These are phyloP conservation scores for Lentinus brumalis DNA, from an alignment of 768 basidiomycete genomes.

Conservation along the genomic window DNA sequence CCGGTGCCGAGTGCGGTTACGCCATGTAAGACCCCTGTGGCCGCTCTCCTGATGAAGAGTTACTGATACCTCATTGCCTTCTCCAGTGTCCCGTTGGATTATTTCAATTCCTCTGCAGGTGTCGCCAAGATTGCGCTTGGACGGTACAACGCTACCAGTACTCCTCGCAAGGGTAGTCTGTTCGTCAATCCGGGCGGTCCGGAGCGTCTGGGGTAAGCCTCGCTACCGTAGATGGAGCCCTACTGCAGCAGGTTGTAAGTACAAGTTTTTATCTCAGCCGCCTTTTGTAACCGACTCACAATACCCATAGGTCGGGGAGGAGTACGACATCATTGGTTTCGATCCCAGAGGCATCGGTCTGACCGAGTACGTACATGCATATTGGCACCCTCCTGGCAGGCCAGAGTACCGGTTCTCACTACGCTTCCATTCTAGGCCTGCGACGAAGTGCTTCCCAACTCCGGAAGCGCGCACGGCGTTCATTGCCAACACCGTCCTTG, in stretches of 20 bases:
- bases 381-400: no score
- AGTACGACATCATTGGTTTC: slow-evolving; percentile 32
- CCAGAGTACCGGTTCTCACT: no score
- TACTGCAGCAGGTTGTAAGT: slow-evolving; percentile 21
- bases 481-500: slow-evolving; percentile 28
- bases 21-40: slow-evolving; percentile 15
- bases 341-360: slow-evolving; percentile 36
- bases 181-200: slow-evolving; percentile 36
- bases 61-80: not conserved
- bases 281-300: not conserved
- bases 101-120: slow-evolving; percentile 31
- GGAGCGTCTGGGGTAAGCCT: slow-evolving; percentile 26
- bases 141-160: slow-evolving; percentile 30
- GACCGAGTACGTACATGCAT: slow-evolving; percentile 25
- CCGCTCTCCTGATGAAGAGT: not conserved
- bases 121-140: slow-evolving; percentile 33
- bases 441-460: slow-evolving; percentile 28
- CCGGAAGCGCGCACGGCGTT: slow-evolving; percentile 27
- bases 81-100: slow-evolving; percentile 35
- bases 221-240: slow-evolving; percentile 8
- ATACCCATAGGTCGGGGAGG: slow-evolving; percentile 22
- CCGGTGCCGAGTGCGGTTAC: slow-evolving; percentile 26
- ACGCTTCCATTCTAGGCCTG: slow-evolving; percentile 22
- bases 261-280: not conserved
- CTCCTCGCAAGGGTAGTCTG: slow-evolving; percentile 31